Base-by-base conservation (phyloP, 2,329 filamentous ascomycete genomes). In the Hypoxylon sp. region DNA sequence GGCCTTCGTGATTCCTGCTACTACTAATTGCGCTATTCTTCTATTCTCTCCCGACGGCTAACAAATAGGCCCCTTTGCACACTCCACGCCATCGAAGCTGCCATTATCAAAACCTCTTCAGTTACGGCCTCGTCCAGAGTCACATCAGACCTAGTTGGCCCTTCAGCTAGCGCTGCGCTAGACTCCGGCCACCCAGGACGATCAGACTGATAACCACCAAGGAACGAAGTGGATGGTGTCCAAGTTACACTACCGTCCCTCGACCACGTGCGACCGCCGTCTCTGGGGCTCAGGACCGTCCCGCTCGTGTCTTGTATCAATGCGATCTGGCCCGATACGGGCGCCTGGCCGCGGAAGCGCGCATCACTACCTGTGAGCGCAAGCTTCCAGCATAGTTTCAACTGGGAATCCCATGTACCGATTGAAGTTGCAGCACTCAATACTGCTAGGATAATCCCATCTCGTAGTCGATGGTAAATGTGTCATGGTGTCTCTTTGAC, bases 41-140 rank as follows among this genome's bases (percentile, higher is more conserved):
- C 75, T 75, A 12, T 64, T 38, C 36, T 74, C 61, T 2, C 76
- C 76, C 0, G 76, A 77, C 8, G 76, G 74, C 75, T 74, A 78
- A 61, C 76, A 78, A 11, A 71, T 63, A 3, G 54, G 52, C 4
- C 68, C 67, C 3, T 62, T 22, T 1, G 76, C 44, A 30, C 76
- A 78, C 45, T 75, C 72, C 2, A 78, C 74, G 28, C 73, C 75
- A 33, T 78, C 75, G 40, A 77, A 76, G 9, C 73, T 73, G 4
- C 74, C 73, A 53, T 70, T 70, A 44, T 76, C 71, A 49, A 77
- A 77, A 1, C 36, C 59, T 22, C 64, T 60, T 75, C 76, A 78
- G 4, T 70, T 74, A 45, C 50, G 62, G 0, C 76, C 0, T 70
- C 69, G 49, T 78, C 76, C 5, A 74, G 18, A 4, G 72, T 77